A percentile compares a stretch with the other conserved stretches of the same genome.
These are phyloP conservation scores for Zychaea mexicana DNA, from an alignment of 371 early-diverging fungal species.

Conservation along the genomic window DNA sequence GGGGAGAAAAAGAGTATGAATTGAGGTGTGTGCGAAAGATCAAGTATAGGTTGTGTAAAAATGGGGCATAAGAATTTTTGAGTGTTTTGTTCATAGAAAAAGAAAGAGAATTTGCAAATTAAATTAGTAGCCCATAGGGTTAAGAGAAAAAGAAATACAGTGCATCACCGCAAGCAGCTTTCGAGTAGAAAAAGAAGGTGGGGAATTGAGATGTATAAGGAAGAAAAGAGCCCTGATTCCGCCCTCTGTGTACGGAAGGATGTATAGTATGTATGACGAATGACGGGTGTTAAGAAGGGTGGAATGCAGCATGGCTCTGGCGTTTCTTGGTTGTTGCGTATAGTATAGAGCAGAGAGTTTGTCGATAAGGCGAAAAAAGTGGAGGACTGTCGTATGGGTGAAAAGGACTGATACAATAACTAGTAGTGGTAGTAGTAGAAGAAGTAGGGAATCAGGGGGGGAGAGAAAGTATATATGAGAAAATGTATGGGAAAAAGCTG, in stretches of 20 bases:
- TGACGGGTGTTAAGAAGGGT: not conserved
- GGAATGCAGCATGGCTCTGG: not conserved
- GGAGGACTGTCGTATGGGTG: not conserved
- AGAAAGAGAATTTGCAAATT: not conserved
- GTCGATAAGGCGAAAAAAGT: too few relatives aligned
- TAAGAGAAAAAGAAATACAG: slow-evolving; percentile 1
- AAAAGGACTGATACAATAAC: not conserved
- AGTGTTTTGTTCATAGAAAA: not conserved
- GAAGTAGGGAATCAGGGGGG: not conserved
- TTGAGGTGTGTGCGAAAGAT: not conserved
- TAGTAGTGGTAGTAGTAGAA: not conserved
- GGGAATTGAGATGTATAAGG: not conserved
- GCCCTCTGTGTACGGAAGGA: not conserved
- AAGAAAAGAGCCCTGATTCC: not conserved
- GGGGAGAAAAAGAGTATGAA: not conserved
- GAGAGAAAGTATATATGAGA: not conserved
- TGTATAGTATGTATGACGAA: not conserved
- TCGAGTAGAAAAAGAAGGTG: not conserved
- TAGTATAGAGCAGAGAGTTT: too few relatives aligned
- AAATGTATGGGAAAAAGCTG: not conserved
- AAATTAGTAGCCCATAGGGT: not conserved
- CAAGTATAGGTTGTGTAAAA: not conserved
- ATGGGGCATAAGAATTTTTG: slow-evolving; percentile 5
- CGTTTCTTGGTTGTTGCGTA: too few relatives aligned
- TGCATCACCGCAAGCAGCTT: slow-evolving; percentile 17